Conservation (phyloP, 2,329 filamentous ascomycete genomes). For the Colletotrichum sp. region DNA sequence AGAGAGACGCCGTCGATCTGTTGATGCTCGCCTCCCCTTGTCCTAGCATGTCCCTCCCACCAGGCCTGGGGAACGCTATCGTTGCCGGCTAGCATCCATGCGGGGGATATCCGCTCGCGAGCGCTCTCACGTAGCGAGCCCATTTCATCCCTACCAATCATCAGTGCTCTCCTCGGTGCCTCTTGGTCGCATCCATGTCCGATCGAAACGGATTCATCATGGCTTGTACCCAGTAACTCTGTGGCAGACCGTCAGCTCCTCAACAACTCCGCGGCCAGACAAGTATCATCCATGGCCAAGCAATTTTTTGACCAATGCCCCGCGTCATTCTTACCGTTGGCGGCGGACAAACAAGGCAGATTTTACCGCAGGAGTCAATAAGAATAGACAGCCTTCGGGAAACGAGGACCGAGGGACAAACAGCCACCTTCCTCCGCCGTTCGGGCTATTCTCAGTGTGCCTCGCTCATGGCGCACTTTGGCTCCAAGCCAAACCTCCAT, state of each 20-base stretch:
- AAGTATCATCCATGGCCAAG: slow-evolving; percentile 10
- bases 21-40: not conserved
- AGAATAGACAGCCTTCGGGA: not conserved
- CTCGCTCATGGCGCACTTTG: slow-evolving; percentile 18
- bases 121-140: not conserved
- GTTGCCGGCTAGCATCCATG: slow-evolving; percentile 9
- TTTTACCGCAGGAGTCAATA: not conserved
- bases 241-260: not conserved
- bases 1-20: slow-evolving; percentile 8
- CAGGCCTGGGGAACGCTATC: slow-evolving; percentile 8
- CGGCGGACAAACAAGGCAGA: not conserved
- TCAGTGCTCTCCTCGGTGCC: not conserved
- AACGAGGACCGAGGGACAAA: not conserved
- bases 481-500: slow-evolving; percentile 1
- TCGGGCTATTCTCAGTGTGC: slow-evolving; percentile 8
- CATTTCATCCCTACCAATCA: not conserved
- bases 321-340: not conserved
- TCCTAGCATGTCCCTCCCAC: slow-evolving; percentile 5
- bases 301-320: not conserved
- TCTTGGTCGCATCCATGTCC: slow-evolving; percentile 13
- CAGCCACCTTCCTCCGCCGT: not conserved
- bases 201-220: slow-evolving; percentile 10
- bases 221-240: not conserved
- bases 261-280: slow-evolving; percentile 3
- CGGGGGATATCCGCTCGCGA: slow-evolving; percentile 17